Evolutionary conservation across 2,329 filamentous ascomycete species (phyloP).

Genomic region (Ceratocystiopsis minuta): DNA sequence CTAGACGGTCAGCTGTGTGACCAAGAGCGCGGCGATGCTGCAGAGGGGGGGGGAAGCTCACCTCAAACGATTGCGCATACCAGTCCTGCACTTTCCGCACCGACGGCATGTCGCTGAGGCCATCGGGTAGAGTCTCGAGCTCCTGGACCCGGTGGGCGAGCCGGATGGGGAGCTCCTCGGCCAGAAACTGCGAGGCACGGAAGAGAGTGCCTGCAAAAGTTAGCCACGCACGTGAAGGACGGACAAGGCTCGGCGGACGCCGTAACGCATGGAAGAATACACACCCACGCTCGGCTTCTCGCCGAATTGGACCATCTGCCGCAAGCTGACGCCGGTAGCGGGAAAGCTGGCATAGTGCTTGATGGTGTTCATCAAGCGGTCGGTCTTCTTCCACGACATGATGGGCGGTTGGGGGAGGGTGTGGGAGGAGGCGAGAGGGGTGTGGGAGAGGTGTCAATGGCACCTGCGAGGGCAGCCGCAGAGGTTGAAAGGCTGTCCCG

Average conservation of each 20-base stretch:
- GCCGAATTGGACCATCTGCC: conserved; percentile 98
- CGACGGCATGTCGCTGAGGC: conserved; percentile 93
- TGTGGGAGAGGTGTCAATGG: too few species aligned
- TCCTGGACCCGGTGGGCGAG: conserved; percentile 93
- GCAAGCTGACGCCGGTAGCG: conserved; percentile 83
- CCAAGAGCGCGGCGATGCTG: background rate
- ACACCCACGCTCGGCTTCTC: conserved; percentile 79
- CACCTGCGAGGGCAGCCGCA: background rate
- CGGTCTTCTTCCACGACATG: conserved; percentile 90
- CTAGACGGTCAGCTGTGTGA: conserved; percentile 27
- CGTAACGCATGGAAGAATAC: conserved; percentile 12
- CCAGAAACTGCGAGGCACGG: conserved; percentile 92
- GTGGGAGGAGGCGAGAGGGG: background rate
- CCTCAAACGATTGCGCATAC: conserved; percentile 99
- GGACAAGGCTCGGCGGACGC: background rate
- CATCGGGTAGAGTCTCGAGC: conserved; percentile 79
- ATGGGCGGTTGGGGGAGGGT: conserved; percentile 13
- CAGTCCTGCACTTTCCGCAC: conserved; percentile 90
- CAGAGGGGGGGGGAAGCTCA: conserved; percentile 23
- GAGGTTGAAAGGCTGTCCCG: too few species aligned
- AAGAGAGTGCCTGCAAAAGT: conserved; percentile 62
- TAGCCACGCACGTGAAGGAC: background rate
- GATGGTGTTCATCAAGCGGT: conserved; percentile 91
- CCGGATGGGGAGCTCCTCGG: conserved; percentile 92
- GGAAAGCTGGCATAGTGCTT: conserved; percentile 93